Evolutionary conservation across 331 rosid species (phyloP).

Genomic region (Cydonia oblonga): DNA sequence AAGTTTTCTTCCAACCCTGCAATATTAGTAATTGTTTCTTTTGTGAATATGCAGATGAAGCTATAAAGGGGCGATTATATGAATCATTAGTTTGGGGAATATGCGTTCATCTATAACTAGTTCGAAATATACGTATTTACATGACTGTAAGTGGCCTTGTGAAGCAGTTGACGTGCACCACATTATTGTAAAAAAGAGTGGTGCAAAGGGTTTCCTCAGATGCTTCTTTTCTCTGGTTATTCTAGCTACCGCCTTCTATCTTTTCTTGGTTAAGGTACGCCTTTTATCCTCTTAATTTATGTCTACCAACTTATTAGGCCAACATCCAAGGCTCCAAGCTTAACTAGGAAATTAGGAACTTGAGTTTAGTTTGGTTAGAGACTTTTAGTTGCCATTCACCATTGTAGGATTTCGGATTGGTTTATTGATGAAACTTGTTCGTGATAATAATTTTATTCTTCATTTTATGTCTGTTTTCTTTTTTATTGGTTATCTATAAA

Average conservation of each 20-base stretch:
- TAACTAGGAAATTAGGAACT: no score
- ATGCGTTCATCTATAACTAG: slow-evolving; percentile 35
- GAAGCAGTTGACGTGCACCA: slow-evolving; percentile 52
- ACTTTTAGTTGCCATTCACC: neutral
- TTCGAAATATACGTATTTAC: slow-evolving; percentile 43
- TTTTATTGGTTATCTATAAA: neutral
- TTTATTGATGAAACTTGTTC: neutral
- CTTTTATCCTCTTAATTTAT: neutral
- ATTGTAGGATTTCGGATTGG: neutral
- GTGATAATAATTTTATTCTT: neutral
- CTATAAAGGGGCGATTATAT: neutral
- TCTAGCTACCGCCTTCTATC: slow-evolving; percentile 36
- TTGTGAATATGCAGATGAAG: slow-evolving; percentile 11
- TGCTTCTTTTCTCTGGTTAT: slow-evolving; percentile 33
- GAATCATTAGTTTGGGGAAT: slow-evolving; percentile 1
- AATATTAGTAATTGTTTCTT: neutral
- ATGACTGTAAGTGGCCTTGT: slow-evolving; percentile 43
- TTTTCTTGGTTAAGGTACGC: slow-evolving; percentile 39
- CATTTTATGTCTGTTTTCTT: neutral
- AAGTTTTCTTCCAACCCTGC: neutral
- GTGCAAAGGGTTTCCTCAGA: slow-evolving; percentile 28
- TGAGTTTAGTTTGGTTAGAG: neutral
- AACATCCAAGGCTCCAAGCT: no score
- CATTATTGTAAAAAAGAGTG: slow-evolving; percentile 36
- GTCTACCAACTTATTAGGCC: no score